A percentile compares a stretch with the other conserved stretches of the same genome.
phyloP scores from a whole-genome alignment of 2,329 filamentous ascomycete genomes.

The Penicillium aurantiogriseum region DNA sequence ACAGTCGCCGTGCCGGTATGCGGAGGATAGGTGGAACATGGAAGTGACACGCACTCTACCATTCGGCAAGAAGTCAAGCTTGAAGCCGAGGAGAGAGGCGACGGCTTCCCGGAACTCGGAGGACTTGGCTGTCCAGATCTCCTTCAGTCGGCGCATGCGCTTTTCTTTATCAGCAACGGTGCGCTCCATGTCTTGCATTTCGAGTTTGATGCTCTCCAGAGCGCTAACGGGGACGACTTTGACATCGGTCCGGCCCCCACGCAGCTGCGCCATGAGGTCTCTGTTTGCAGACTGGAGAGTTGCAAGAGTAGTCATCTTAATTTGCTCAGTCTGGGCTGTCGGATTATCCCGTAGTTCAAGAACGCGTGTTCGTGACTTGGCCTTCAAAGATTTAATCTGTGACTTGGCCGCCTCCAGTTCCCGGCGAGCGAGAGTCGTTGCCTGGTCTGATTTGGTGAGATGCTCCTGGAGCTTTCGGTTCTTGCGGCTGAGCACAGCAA shows the following conservation, averaged over 20 bases:
- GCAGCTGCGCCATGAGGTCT: constrained; percentile 73
- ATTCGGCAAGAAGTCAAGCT: constrained; percentile 93
- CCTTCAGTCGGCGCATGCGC: constrained; percentile 78
- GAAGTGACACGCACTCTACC: constrained; percentile 90
- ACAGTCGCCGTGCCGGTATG: constrained; percentile 42
- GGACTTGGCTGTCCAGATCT: constrained; percentile 88
- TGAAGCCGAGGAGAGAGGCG: constrained; percentile 87
- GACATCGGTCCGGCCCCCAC: constrained; percentile 47
- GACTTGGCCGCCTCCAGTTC: constrained; percentile 71
- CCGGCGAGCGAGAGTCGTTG: constrained; percentile 67
- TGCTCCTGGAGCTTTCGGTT: constrained; percentile 82
- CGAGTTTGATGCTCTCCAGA: constrained; percentile 70
- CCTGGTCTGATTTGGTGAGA: constrained; percentile 66
- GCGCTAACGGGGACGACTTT: constrained; percentile 73
- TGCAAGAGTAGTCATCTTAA: constrained; percentile 76
- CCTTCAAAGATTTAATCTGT: constrained; percentile 67
- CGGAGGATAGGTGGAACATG: constrained; percentile 70
- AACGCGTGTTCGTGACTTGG: constrained; percentile 73
- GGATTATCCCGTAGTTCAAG: constrained; percentile 89
- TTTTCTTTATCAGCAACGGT: constrained; percentile 72
- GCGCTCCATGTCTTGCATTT: constrained; percentile 70
- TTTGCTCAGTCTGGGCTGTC: constrained; percentile 77
- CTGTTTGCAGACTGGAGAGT: constrained; percentile 80
- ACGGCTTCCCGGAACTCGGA: constrained; percentile 95
- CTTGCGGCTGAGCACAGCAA: constrained; percentile 83